These are phyloP conservation scores for Inga leiocalycina DNA, from an alignment of 306 rosid species.

Conservation along the genomic window DNA sequence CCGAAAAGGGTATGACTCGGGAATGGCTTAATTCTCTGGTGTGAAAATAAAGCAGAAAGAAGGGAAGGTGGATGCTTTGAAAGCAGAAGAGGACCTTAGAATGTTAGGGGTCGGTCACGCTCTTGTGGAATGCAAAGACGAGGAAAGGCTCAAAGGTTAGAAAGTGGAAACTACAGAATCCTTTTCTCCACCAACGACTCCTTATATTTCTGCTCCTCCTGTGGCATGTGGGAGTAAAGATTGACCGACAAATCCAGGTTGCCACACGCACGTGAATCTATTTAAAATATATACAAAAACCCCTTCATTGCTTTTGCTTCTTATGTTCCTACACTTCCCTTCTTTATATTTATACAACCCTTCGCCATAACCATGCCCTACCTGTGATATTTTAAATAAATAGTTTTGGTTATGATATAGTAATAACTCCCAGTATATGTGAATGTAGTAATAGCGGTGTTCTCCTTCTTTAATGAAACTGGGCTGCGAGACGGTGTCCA, in stretches of 20 bases:
- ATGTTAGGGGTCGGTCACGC: not conserved
- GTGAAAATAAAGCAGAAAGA: not conserved
- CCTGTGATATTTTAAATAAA: not conserved
- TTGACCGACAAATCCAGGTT: slow-evolving; percentile 91
- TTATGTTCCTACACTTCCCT: not conserved
- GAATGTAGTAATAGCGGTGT: not conserved
- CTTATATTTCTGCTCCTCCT: slow-evolving; percentile 36
- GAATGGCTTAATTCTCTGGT: not conserved
- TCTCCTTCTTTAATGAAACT: not conserved
- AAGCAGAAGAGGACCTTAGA: not conserved
- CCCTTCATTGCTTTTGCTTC: not conserved
- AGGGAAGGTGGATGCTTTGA: not conserved
- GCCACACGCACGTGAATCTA: slow-evolving; percentile 89
- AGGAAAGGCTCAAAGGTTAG: slow-evolving; percentile 14
- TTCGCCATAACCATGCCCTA: not conserved
- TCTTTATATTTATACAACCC: not conserved
- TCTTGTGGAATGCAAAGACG: not conserved
- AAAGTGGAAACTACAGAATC: slow-evolving; percentile 7
- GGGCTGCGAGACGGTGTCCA: not conserved
- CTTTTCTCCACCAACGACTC: not conserved
- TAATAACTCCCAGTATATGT: not conserved
- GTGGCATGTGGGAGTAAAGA: slow-evolving; percentile 39
- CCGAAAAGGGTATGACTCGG: not conserved
- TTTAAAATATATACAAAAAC: slow-evolving; percentile 47
- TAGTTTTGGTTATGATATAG: not conserved